Conservation (phyloP, 2,329 filamentous ascomycete genomes). For the Exophiala lecanii-corni region DNA sequence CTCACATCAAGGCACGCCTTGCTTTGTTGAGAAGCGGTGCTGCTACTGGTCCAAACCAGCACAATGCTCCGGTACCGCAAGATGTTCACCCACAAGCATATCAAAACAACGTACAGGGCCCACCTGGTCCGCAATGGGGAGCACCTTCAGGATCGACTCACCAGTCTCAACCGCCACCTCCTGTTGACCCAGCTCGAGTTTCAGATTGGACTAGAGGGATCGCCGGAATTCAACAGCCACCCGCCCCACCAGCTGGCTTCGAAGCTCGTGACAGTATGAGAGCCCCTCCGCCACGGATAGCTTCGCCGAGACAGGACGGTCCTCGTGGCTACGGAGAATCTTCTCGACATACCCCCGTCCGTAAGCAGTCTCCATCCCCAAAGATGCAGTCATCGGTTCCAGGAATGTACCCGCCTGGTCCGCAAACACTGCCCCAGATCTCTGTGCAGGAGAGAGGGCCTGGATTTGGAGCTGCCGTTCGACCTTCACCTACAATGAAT, state of each 20-base stretch:
- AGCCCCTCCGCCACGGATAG: constrained; percentile 64
- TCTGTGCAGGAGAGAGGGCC: constrained; percentile 44
- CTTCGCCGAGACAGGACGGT: constrained; percentile 70
- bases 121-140: constrained; percentile 85
- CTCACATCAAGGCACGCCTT: constrained; percentile 91
- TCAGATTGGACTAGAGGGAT: constrained; percentile 62
- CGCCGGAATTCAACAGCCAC: constrained; percentile 67
- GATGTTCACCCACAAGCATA: constrained; percentile 96
- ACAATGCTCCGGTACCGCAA: constrained; percentile 79
- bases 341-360: constrained; percentile 48
- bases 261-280: constrained; percentile 72
- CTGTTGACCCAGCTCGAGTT: constrained; percentile 53
- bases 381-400: constrained; percentile 53
- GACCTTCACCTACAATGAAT: constrained; percentile 52
- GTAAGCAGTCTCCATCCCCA: constrained; percentile 56
- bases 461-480: constrained; percentile 30
- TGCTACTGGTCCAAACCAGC: constrained; percentile 66
- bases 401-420: constrained; percentile 42
- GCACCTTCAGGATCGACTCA: constrained; percentile 54
- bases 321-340: constrained; percentile 66
- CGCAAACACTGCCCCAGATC: constrained; percentile 50
- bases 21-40: constrained; percentile 81
- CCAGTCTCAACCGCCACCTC: constrained; percentile 35
- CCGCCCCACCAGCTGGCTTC: constrained; percentile 66
- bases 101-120: constrained; percentile 76